phyloP scores from a whole-genome alignment of 2,329 filamentous ascomycete genomes.

The Hirsutella rhossiliensis region DNA sequence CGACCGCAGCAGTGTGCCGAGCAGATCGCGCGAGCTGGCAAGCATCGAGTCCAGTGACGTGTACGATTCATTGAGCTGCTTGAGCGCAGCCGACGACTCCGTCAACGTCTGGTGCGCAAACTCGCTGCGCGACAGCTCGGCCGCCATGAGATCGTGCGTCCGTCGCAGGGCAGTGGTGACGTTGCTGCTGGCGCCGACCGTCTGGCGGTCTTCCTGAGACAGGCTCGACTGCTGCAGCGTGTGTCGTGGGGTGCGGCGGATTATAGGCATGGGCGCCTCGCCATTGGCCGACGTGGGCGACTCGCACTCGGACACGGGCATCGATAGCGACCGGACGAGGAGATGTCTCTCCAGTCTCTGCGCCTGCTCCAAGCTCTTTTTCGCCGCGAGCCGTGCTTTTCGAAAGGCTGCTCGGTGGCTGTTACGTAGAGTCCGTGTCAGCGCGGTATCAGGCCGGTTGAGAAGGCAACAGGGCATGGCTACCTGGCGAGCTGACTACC shows the following conservation, averaged over 20 bases:
- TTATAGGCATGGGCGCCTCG: constrained; percentile 5
- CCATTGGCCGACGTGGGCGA: constrained; percentile 15
- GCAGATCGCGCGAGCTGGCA: constrained; percentile 58
- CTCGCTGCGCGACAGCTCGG: constrained; percentile 72
- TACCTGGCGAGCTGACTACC: constrained; percentile 61
- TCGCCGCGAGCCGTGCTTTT: constrained; percentile 69
- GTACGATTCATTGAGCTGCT: constrained; percentile 71
- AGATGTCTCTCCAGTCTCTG: constrained; percentile 67
- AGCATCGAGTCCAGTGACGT: constrained; percentile 67
- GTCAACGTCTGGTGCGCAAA: constrained; percentile 85
- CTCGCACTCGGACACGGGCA: constrained; percentile 23
- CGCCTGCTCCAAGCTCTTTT: constrained; percentile 59
- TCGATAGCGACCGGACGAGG: constrained; percentile 53
- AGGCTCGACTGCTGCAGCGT: constrained; percentile 21
- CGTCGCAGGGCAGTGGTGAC: constrained; percentile 74
- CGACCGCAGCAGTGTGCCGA: constrained; percentile 68
- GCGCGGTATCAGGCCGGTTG: not conserved
- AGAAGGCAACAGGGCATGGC: constrained; percentile 3
- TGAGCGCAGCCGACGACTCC: constrained; percentile 73
- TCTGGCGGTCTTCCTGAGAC: constrained; percentile 58
- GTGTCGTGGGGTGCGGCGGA: constrained; percentile 10
- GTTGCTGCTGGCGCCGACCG: constrained; percentile 64
- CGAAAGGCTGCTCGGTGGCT: constrained; percentile 59
- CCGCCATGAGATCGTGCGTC: constrained; percentile 76
- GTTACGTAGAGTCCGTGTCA: not conserved